phyloP scores from a whole-genome alignment of 208 protist species.

The Wallacemonas sp. region DNA sequence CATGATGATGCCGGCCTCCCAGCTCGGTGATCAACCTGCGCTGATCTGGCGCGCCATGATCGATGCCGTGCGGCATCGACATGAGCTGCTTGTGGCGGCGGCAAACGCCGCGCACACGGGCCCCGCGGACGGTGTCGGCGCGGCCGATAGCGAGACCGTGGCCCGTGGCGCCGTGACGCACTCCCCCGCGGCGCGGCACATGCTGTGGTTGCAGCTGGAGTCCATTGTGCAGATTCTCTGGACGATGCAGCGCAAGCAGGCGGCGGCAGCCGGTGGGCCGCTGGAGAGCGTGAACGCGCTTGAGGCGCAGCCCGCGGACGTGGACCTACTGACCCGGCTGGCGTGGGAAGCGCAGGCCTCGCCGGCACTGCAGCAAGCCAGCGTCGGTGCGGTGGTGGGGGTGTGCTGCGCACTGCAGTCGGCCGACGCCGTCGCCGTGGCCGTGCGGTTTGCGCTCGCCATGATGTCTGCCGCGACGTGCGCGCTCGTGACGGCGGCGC shows the following conservation, averaged over 20 bases:
- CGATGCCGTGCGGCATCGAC: slow-evolving; percentile 28
- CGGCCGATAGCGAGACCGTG: neutral
- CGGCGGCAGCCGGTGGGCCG: slow-evolving; percentile 13
- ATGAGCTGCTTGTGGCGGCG: slow-evolving; percentile 32
- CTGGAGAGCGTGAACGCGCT: slow-evolving; percentile 33
- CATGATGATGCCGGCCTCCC: slow-evolving; percentile 60
- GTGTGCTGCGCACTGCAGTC: slow-evolving; percentile 39
- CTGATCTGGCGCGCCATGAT: slow-evolving; percentile 64
- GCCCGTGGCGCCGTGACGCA: slow-evolving; percentile 14
- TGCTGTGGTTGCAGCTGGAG: slow-evolving; percentile 71
- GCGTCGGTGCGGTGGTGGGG: slow-evolving; percentile 42
- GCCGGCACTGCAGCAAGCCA: slow-evolving; percentile 44
- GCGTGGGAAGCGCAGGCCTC: slow-evolving; percentile 52
- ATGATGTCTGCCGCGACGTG: neutral
- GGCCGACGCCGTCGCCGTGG: slow-evolving; percentile 31
- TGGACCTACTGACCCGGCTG: slow-evolving; percentile 62
- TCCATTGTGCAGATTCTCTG: slow-evolving; percentile 69
- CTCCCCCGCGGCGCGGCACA: slow-evolving; percentile 41
- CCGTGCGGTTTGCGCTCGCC: slow-evolving; percentile 47
- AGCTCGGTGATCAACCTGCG: slow-evolving; percentile 41
- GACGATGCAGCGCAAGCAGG: slow-evolving; percentile 79
- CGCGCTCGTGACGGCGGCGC: neutral
- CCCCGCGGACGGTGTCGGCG: neutral
- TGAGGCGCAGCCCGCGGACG: slow-evolving; percentile 32
- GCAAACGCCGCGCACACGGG: neutral